These are phyloP conservation scores for Mycena albidolilacea DNA, from an alignment of 768 basidiomycete species.

Conservation along the genomic window DNA sequence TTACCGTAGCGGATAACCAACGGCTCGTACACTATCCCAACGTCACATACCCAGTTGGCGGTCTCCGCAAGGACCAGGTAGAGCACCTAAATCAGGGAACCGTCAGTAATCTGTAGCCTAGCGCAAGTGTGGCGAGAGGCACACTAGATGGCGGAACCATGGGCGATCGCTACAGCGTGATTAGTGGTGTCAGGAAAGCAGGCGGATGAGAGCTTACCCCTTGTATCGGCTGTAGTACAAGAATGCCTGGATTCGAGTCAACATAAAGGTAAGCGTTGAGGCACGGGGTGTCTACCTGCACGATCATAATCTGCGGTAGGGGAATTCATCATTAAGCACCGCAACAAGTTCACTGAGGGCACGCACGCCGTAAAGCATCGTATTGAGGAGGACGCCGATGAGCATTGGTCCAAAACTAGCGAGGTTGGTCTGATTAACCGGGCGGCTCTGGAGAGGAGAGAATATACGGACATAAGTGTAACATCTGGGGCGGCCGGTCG, in stretches of 20 bases:
- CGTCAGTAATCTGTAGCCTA: too few relatives aligned
- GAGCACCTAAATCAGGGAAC: conserved; percentile 6
- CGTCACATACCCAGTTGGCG: conserved; percentile 32
- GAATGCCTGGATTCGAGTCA: conserved; percentile 17
- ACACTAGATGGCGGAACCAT: conserved; percentile 33
- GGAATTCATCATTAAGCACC: not conserved
- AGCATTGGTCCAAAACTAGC: conserved; percentile 30
- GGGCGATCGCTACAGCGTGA: conserved; percentile 18
- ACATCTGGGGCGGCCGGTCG: conserved; percentile 18
- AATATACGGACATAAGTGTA: conserved; percentile 21
- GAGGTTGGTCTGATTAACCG: not conserved
- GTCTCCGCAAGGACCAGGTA: conserved; percentile 38
- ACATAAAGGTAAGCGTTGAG: too few relatives aligned
- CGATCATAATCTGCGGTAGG: conserved; percentile 6
- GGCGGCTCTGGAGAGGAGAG: not conserved
- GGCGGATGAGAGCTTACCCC: not conserved
- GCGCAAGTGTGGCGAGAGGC: not conserved
- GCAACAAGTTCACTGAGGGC: not conserved
- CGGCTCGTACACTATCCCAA: conserved; percentile 39
- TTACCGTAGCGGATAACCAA: conserved; percentile 32
- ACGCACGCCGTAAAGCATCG: conserved; percentile 30
- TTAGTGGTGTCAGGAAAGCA: not conserved
- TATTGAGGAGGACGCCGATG: conserved; percentile 31
- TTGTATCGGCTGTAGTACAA: conserved; percentile 31
- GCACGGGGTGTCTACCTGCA: conserved; percentile 6